These are phyloP conservation scores for Auxenochlorella pyrenoidosa DNA, from an alignment of 139 green algal genomes.

Conservation along the genomic window DNA sequence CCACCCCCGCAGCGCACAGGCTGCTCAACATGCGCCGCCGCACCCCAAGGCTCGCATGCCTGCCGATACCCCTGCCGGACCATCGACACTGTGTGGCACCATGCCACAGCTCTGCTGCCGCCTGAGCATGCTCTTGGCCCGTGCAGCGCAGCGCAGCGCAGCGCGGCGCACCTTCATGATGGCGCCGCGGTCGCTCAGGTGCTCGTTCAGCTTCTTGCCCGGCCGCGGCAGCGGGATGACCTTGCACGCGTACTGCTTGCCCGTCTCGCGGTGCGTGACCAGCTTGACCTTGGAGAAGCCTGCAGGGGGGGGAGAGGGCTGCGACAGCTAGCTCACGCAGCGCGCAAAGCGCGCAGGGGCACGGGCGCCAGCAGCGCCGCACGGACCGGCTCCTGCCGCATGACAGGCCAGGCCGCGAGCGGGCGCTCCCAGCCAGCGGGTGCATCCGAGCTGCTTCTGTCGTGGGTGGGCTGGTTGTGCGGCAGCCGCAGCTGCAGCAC, in stretches of 20 bases:
- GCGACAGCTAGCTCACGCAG: neutral
- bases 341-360: neutral
- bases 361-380: neutral
- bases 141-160: neutral
- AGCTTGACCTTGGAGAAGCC: constrained; percentile 87
- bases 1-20: too few species aligned
- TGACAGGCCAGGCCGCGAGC: too few species aligned
- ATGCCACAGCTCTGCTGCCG: neutral
- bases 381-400: too few species aligned
- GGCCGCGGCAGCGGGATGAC: constrained; percentile 80
- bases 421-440: too few species aligned
- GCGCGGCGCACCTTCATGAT: constrained; percentile 20
- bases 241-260: constrained; percentile 82
- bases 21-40: too few species aligned
- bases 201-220: constrained; percentile 59
- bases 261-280: constrained; percentile 65
- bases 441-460: too few species aligned
- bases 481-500: too few species aligned
- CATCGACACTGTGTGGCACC: neutral
- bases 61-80: too few species aligned
- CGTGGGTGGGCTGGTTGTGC: too few species aligned
- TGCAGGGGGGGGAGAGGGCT: constrained; percentile 16
- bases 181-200: constrained; percentile 25
- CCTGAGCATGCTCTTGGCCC: too few species aligned
- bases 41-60: too few species aligned